A percentile compares a stretch with the other conserved stretches of the same genome.
These are phyloP conservation scores for Yamadazyma blattariae DNA, from an alignment of 1,139 yeast species.

Conservation along the genomic window DNA sequence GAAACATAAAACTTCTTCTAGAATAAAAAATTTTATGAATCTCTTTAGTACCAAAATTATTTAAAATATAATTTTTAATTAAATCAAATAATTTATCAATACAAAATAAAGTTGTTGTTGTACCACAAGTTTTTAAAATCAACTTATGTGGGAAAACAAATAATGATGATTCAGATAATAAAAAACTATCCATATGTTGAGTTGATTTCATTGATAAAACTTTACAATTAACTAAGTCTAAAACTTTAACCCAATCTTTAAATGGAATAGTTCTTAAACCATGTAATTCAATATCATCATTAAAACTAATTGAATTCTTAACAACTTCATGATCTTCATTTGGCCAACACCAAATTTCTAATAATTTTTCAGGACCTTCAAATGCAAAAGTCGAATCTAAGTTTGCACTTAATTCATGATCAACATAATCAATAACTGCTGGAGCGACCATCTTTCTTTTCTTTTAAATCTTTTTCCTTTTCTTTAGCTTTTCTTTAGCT, in stretches of 20 bases:
- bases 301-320: slow-evolving; percentile 1
- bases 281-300: slow-evolving; percentile 15
- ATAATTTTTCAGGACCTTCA: slow-evolving; percentile 94
- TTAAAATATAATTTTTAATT: slow-evolving; percentile 14
- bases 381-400: slow-evolving; percentile 88
- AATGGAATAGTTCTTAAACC: slow-evolving; percentile 69
- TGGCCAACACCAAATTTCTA: slow-evolving; percentile 83
- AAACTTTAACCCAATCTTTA: slow-evolving; percentile 64
- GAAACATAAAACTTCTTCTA: slow-evolving; percentile 90
- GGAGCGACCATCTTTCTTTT: slow-evolving; percentile 38
- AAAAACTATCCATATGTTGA: slow-evolving; percentile 70
- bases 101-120: slow-evolving; percentile 86
- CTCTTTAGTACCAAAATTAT: slow-evolving; percentile 19
- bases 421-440: slow-evolving; percentile 53
- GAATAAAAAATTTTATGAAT: slow-evolving; percentile 83
- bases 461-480: slow-evolving; percentile 5
- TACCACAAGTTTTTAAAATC: slow-evolving; percentile 92
- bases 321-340: slow-evolving; percentile 21
- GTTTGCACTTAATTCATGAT: slow-evolving; percentile 73
- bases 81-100: slow-evolving; percentile 60
- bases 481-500: neutral
- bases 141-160: slow-evolving; percentile 86
- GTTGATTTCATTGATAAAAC: slow-evolving; percentile 77
- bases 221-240: slow-evolving; percentile 86
- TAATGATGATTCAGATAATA: slow-evolving; percentile 84